Percentiles rank a stretch among this genome's conserved stretches.
Evolutionary conservation across 345 rosid genomes (phyloP).

Genomic region (Theobroma cacao): DNA sequence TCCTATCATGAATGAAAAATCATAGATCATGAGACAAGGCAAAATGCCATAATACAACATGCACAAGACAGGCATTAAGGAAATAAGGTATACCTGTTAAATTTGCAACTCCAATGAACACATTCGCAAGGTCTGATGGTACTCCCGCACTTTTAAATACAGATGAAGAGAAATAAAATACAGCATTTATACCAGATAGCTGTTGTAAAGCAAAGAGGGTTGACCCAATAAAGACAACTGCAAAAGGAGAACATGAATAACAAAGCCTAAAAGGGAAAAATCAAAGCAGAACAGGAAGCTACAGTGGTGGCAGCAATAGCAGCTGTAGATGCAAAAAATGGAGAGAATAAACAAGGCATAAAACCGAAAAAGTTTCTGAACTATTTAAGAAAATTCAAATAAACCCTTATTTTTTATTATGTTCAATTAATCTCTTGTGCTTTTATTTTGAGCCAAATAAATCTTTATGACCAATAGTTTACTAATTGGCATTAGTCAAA

Average conservation of each 20-base stretch:
- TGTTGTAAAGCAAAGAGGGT: constrained; percentile 99
- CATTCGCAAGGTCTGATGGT: constrained; percentile 74
- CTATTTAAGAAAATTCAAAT: no score
- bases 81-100: constrained; percentile 51
- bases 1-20: constrained; percentile 41
- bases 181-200: constrained; percentile 99
- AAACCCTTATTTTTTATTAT: no score
- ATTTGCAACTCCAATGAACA: constrained; percentile 73
- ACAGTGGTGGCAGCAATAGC: neutral
- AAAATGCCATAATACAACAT: constrained; percentile 2
- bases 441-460: no score
- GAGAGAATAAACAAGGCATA: no score
- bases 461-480: no score
- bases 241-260: constrained; percentile 84
- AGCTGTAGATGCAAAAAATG: constrained; percentile 9
- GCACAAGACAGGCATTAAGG: constrained; percentile 9
- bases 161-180: constrained; percentile 96
- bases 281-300: constrained; percentile 9
- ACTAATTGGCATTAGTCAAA: no score
- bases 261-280: constrained; percentile 42
- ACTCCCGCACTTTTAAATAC: constrained; percentile 96
- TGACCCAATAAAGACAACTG: constrained; percentile 99
- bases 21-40: neutral
- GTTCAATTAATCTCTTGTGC: no score
- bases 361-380: no score